A percentile compares a stretch with the other conserved stretches of the same genome.
Conservation (phyloP, 345 rosid genomes). For the Pugionium dolabratum region DNA sequence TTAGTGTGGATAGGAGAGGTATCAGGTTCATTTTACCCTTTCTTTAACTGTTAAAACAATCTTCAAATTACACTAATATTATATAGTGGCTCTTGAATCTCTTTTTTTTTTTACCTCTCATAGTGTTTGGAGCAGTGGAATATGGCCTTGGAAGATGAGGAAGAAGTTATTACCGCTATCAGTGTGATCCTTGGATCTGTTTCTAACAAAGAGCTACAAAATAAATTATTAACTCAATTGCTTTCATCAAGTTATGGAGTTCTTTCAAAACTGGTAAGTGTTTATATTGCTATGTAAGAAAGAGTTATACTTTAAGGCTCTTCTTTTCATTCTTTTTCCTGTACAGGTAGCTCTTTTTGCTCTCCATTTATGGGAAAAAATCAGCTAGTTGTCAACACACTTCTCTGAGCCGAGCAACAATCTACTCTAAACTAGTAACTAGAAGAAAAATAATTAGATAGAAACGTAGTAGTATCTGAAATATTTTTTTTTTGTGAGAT, state of each 20-base stretch:
- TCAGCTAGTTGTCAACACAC: slow-evolving; percentile 1
- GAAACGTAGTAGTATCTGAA: neutral
- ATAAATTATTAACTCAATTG: slow-evolving; percentile 70
- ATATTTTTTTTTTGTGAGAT: neutral
- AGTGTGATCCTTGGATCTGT: slow-evolving; percentile 68
- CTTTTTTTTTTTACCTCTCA: slow-evolving; percentile 7
- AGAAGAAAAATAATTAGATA: neutral
- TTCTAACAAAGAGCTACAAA: slow-evolving; percentile 70
- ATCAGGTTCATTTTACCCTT: slow-evolving; percentile 26
- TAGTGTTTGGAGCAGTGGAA: slow-evolving; percentile 64
- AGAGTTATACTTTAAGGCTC: slow-evolving; percentile 17
- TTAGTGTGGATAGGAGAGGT: slow-evolving; percentile 96
- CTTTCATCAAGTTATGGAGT: slow-evolving; percentile 88
- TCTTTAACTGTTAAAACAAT: slow-evolving; percentile 3
- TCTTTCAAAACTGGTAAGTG: slow-evolving; percentile 79
- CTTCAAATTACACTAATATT: neutral
- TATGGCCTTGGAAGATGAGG: slow-evolving; percentile 87
- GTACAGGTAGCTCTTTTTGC: slow-evolving; percentile 15
- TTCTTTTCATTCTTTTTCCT: neutral
- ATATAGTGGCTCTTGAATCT: slow-evolving; percentile 10
- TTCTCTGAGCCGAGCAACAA: neutral
- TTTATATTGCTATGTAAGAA: slow-evolving; percentile 18
- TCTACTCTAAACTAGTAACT: neutral
- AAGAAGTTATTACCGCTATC: slow-evolving; percentile 80
- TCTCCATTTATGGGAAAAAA: slow-evolving; percentile 9